Conservation (phyloP, 805 yeast genomes). For the Hemisphaericaspora nanyangensis region DNA sequence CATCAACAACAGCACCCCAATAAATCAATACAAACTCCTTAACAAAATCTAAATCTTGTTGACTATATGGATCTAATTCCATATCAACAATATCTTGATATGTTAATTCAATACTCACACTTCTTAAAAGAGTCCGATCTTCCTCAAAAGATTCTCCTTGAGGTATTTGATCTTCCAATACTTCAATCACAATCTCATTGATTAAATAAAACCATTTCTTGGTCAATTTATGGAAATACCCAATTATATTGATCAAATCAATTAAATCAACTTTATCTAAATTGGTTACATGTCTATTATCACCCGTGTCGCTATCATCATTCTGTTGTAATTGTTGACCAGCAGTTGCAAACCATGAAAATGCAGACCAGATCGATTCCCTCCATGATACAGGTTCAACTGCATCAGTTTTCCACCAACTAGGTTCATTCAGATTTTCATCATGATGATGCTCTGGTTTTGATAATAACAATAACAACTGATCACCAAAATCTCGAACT, state of each 20-base stretch:
- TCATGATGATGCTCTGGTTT: neutral
- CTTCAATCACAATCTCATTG: conserved; percentile 32
- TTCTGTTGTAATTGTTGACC: conserved; percentile 44
- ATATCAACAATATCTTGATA: conserved; percentile 39
- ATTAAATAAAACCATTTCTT: conserved; percentile 34
- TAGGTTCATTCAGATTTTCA: conserved; percentile 19
- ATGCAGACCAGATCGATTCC: conserved; percentile 62
- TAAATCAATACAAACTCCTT: conserved; percentile 30
- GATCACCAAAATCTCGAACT: conserved; percentile 1
- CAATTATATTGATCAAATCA: conserved; percentile 20
- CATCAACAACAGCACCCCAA: conserved; percentile 26
- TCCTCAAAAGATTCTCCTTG: neutral
- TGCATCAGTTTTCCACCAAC: conserved; percentile 41
- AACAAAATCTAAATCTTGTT: conserved; percentile 33
- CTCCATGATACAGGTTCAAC: conserved; percentile 52
- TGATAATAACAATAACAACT: neutral
- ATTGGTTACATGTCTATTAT: conserved; percentile 3
- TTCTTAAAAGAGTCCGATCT: conserved; percentile 5
- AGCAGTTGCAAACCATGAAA: conserved; percentile 86
- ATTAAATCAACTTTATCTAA: conserved; percentile 6
- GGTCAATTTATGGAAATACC: conserved; percentile 37
- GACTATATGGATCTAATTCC: conserved; percentile 43
- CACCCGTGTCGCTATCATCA: neutral
- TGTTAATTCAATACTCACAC: conserved; percentile 27
- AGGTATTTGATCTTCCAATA: conserved; percentile 11